A percentile compares a stretch with the other conserved stretches of the same genome.
These are phyloP conservation scores for Bonia amplexicaulis DNA, from an alignment of 176 grass and related monocot species.

Conservation along the genomic window DNA sequence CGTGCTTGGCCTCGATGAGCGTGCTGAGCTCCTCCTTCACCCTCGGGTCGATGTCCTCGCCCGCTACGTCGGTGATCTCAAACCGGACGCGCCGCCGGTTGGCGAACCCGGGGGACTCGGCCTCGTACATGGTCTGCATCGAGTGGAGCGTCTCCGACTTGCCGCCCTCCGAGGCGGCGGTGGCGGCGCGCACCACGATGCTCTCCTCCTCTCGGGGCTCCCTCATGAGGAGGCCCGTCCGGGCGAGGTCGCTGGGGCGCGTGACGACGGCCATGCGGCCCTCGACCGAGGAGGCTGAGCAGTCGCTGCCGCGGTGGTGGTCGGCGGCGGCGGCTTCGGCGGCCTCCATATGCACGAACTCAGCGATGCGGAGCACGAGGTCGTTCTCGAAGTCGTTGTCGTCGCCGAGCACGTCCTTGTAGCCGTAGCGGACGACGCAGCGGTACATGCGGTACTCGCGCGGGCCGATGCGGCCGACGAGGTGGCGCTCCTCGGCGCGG, in stretches of 20 bases:
- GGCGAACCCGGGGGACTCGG: constrained; percentile 36
- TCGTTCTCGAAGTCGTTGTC: constrained; percentile 64
- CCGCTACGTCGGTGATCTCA: constrained; percentile 24
- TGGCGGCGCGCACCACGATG: constrained; percentile 22
- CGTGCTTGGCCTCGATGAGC: constrained; percentile 49
- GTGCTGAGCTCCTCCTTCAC: constrained; percentile 32
- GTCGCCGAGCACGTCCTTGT: constrained; percentile 59
- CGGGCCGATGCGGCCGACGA: constrained; percentile 62
- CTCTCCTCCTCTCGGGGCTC: constrained; percentile 15
- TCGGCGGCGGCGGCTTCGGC: not conserved
- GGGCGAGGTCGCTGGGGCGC: constrained; percentile 11
- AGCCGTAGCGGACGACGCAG: constrained; percentile 63
- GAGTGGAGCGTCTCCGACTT: constrained; percentile 46
- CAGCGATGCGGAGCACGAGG: constrained; percentile 59
- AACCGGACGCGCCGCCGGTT: constrained; percentile 31
- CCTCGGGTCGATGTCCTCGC: constrained; percentile 21
- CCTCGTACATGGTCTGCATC: constrained; percentile 49
- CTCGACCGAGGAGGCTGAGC: constrained; percentile 12
- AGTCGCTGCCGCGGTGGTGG: constrained; percentile 1
- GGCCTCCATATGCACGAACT: constrained; percentile 68
- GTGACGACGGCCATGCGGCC: constrained; percentile 56
- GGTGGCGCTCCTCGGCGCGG: constrained; percentile 41
- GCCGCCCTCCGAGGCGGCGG: not conserved
- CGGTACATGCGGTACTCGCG: constrained; percentile 57
- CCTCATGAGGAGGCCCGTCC: constrained; percentile 26